These are phyloP conservation scores for Spirogloea muscicola DNA, from an alignment of 139 green algal species.

Conservation along the genomic window DNA sequence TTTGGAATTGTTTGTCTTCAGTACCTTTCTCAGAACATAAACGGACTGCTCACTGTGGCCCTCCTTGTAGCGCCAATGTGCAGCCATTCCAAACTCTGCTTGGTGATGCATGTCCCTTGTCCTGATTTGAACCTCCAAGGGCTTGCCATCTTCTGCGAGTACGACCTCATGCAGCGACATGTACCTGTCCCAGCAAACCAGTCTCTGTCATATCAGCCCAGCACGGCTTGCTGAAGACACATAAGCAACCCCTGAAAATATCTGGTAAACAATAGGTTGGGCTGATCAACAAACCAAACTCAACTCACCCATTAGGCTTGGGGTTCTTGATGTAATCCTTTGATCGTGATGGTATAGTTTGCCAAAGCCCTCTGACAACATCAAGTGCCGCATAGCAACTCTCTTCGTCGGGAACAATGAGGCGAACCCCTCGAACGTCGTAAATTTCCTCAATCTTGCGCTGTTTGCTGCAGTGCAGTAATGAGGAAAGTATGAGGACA, in stretches of 20 bases:
- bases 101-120: constrained; percentile 90
- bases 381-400: constrained; percentile 83
- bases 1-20: neutral
- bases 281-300: too few species aligned
- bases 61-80: constrained; percentile 98
- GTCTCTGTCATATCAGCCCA: too few species aligned
- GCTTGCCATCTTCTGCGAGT: constrained; percentile 42
- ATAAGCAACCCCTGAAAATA: too few species aligned
- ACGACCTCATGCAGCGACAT: constrained; percentile 70
- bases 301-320: constrained; percentile 78
- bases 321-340: constrained; percentile 83
- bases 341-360: neutral
- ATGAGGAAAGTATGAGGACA: too few species aligned
- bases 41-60: constrained; percentile 2
- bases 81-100: constrained; percentile 85
- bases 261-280: too few species aligned
- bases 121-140: constrained; percentile 81
- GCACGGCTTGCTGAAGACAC: too few species aligned
- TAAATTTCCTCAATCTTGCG: constrained; percentile 58
- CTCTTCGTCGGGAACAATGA: constrained; percentile 76
- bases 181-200: constrained; percentile 55
- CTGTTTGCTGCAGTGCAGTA: constrained; percentile 55
- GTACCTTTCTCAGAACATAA: neutral
- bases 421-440: constrained; percentile 77
- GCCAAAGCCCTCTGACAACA: constrained; percentile 51